A percentile compares a stretch with the other conserved stretches of the same genome.
These are phyloP conservation scores for Ustanciosporium gigantosporum DNA, from an alignment of 1,284 basidiomycete genomes.

Conservation along the genomic window DNA sequence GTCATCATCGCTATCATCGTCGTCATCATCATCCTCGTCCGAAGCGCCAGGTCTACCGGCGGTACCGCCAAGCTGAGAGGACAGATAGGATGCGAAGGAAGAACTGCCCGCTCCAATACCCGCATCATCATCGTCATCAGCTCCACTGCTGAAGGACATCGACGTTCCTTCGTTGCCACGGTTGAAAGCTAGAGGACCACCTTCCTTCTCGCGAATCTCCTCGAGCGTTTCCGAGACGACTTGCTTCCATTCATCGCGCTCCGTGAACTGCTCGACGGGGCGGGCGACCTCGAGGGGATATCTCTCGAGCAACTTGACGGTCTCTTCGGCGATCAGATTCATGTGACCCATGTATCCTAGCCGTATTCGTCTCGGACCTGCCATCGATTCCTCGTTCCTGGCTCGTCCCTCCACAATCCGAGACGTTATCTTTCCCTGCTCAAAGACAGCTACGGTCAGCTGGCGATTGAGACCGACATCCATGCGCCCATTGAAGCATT, in stretches of 20 bases:
- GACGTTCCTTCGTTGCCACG: conserved; percentile 40
- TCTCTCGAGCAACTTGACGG: conserved; percentile 79
- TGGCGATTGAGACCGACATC: conserved; percentile 52
- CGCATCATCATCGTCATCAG: conserved; percentile 24
- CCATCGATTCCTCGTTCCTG: conserved; percentile 49
- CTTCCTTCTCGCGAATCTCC: conserved; percentile 55
- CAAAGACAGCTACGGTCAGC: conserved; percentile 55
- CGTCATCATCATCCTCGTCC: too few relatives aligned
- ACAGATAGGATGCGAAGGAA: conserved; percentile 58
- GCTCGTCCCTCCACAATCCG: conserved; percentile 54
- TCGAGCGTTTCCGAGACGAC: conserved; percentile 54
- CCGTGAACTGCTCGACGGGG: conserved; percentile 28
- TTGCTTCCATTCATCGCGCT: conserved; percentile 53
- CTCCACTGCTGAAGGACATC: conserved; percentile 40
- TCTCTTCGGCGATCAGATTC: conserved; percentile 87
- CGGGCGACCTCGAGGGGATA: conserved; percentile 68
- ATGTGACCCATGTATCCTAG: conserved; percentile 95
- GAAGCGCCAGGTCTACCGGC: too few relatives aligned
- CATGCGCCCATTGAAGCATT: conserved; percentile 87
- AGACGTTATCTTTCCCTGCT: conserved; percentile 47
- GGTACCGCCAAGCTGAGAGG: conserved; percentile 55
- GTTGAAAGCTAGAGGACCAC: conserved; percentile 56
- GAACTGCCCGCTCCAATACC: conserved; percentile 27
- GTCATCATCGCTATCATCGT: conserved; percentile 54
- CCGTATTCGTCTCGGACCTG: conserved; percentile 49